Evolutionary conservation across 345 rosid species (phyloP).

Genomic region (Moricandia moricandioides): DNA sequence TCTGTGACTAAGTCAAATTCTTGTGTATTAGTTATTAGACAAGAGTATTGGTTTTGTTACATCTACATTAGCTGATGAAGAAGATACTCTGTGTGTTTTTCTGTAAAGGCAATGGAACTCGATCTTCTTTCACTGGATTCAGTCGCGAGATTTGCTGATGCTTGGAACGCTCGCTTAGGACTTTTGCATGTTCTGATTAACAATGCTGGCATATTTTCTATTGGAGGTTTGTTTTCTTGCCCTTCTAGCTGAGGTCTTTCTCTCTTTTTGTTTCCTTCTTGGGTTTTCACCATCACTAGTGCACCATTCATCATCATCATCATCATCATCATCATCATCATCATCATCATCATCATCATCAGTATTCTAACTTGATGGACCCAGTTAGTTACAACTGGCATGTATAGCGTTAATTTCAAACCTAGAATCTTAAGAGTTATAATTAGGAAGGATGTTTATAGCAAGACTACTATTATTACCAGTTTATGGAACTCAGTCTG

Average conservation of each 20-base stretch:
- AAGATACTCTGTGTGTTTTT: neutral
- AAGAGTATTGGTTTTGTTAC: neutral
- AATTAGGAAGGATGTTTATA: neutral
- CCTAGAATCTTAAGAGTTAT: neutral
- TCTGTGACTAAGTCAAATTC: neutral
- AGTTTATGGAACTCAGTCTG: neutral
- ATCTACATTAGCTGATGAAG: neutral
- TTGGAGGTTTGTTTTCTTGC: conserved; percentile 35
- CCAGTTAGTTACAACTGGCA: neutral
- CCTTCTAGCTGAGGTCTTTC: neutral
- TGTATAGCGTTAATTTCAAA: neutral
- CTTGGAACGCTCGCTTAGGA: conserved; percentile 69
- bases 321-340: too few species aligned
- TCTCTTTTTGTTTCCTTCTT: neutral
- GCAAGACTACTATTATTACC: neutral
- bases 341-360: neutral
- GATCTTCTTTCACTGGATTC: conserved; percentile 94
- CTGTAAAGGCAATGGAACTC: conserved; percentile 53
- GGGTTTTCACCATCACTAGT: neutral
- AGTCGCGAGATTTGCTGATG: conserved; percentile 66
- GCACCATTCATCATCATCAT: neutral
- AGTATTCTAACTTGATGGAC: neutral
- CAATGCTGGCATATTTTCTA: conserved; percentile 91
- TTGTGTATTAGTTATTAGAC: neutral
- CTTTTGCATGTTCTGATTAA: conserved; percentile 91